Base-by-base conservation (phyloP, 768 basidiomycete species). In the Lactarius tabidus region DNA sequence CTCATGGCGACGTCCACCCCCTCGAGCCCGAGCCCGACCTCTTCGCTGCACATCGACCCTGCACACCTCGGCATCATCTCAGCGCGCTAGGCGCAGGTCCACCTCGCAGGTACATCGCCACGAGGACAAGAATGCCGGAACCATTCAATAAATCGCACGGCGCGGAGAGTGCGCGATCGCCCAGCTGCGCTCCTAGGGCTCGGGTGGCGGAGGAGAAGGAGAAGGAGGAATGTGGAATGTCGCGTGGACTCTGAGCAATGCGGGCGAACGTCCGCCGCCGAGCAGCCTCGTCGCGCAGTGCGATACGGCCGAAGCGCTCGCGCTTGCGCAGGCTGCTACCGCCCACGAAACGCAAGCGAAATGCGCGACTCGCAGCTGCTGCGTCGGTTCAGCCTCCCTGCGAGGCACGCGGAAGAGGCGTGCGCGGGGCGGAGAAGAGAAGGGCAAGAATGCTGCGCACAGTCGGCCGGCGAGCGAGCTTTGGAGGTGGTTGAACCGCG, bases 191-290 rank as follows among this genome's bases (percentile, higher is more conserved):
- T 35, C n/a, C 6, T 3, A 71, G 57, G 8, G 8, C 41, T 9
- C 41, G n/a, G n/a, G n/a, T n/a, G n/a, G n/a, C n/a, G n/a, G 2
- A 18, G 9, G n/a, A 45, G 43, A 12, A n/a, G 5, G 12, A 20
- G 43, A 4, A 20, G 43, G 82, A 31, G 84, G 80, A 54, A 82
- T 81, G 67, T 90, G 87, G 88, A 83, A 80, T 33, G 95, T 91
- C 88, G 85, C 87, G 20, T 97, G 90, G 94, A 92, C 88, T 7
- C 75, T 93, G 63, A 88, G 91, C 66, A 84, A 60, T n/a, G n/a
- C 80, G 12, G 78, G 84, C 57, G 95, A 97, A 8, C 33, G 33
- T 8, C 33, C 33, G 33, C 33, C 33, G 33, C 33, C 33, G 3
- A 33, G 33, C 33, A 33, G 33, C 33, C 3, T 33, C 33, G 33